Percentiles rank a stretch among this genome's conserved stretches.
These are phyloP conservation scores for Platismatia glauca DNA, from an alignment of 495 filamentous ascomycete species.

Conservation along the genomic window DNA sequence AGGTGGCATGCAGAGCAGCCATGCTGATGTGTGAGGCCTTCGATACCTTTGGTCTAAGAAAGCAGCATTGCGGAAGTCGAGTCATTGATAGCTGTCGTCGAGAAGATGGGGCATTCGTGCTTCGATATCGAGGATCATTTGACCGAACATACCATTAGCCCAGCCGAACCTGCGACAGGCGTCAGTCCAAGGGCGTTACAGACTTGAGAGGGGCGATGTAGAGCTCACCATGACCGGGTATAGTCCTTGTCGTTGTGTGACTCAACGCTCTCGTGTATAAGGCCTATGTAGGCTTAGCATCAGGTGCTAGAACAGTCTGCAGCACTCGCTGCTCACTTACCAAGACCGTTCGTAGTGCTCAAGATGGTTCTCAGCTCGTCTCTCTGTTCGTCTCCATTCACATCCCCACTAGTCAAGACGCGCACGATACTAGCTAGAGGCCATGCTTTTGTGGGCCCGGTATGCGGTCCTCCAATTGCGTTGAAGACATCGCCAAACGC, in stretches of 20 bases:
- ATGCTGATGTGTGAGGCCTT: slow-evolving; percentile 1
- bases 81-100: slow-evolving; percentile 20
- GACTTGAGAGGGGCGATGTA: neutral
- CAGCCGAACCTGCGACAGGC: slow-evolving; percentile 49
- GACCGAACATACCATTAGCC: slow-evolving; percentile 61
- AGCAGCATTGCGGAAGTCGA: neutral
- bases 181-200: neutral
- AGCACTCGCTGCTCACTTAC: slow-evolving; percentile 15
- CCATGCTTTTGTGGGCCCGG: slow-evolving; percentile 49
- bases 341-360: slow-evolving; percentile 45
- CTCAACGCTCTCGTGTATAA: slow-evolving; percentile 56
- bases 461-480: slow-evolving; percentile 49
- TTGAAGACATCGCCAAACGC: slow-evolving; percentile 44
- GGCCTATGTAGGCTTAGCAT: neutral
- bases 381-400: slow-evolving; percentile 38
- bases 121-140: slow-evolving; percentile 52
- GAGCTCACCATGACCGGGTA: slow-evolving; percentile 50
- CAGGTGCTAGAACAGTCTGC: neutral
- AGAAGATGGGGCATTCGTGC: slow-evolving; percentile 39
- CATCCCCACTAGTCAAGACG: slow-evolving; percentile 46
- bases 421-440: slow-evolving; percentile 50
- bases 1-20: slow-evolving; percentile 13
- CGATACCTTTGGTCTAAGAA: neutral
- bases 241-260: slow-evolving; percentile 41
- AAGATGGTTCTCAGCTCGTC: slow-evolving; percentile 39